phyloP scores from a whole-genome alignment of 306 rosid species.

The Pyrus communis region DNA sequence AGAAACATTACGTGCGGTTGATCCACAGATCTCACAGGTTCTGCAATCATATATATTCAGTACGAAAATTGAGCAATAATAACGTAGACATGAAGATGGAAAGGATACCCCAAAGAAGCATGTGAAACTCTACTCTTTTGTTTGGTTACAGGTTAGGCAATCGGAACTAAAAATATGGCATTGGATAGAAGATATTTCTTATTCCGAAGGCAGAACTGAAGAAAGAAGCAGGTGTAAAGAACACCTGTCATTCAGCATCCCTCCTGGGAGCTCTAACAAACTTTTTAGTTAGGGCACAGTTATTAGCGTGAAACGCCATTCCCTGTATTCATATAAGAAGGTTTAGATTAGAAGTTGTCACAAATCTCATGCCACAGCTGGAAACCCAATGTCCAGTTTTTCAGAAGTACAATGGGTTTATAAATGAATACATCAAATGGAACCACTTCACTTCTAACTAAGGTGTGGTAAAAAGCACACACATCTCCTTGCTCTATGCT shows the following conservation, averaged over 20 bases:
- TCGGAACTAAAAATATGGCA: background rate
- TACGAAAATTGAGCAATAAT: background rate
- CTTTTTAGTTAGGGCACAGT: background rate
- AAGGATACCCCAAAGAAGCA: background rate
- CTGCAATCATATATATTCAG: conserved; percentile 25
- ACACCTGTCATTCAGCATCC: background rate
- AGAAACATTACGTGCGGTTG: conserved; percentile 62
- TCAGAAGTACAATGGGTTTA: background rate
- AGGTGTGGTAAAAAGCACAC: background rate
- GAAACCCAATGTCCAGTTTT: background rate
- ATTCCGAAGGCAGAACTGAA: background rate
- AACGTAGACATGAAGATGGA: background rate
- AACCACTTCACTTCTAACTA: background rate
- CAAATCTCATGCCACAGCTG: background rate
- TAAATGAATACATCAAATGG: background rate
- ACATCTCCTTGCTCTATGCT: background rate
- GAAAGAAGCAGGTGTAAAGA: background rate
- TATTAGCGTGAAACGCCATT: background rate
- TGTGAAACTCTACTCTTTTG: background rate
- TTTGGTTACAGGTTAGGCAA: background rate
- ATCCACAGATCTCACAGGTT: conserved; percentile 89
- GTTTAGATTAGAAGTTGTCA: background rate
- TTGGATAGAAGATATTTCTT: background rate
- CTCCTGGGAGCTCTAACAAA: background rate
- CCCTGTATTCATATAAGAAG: background rate